A percentile compares a stretch with the other conserved stretches of the same genome.
phyloP scores from a whole-genome alignment of 1,284 basidiomycete species.

The Termitomyces sp. region DNA sequence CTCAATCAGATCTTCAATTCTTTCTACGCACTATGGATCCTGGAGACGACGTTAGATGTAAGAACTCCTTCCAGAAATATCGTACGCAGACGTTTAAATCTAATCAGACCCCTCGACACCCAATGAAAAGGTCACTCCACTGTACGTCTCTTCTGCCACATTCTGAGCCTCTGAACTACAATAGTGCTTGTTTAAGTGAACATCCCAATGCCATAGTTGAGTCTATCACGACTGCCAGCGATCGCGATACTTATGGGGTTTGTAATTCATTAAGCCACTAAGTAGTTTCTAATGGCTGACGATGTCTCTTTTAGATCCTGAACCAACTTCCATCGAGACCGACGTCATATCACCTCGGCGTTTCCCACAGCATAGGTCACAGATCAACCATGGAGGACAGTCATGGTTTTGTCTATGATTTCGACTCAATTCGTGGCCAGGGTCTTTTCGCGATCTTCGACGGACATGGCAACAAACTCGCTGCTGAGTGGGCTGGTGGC shows the following conservation, averaged over 20 bases:
- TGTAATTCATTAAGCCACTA: background rate
- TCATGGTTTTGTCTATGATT: slow-evolving; percentile 17
- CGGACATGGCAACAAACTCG: slow-evolving; percentile 18
- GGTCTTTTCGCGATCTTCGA: slow-evolving; percentile 17
- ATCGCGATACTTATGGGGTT: slow-evolving; percentile 14
- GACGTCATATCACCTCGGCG: slow-evolving; percentile 13
- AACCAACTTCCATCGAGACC: slow-evolving; percentile 12
- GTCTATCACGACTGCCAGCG: slow-evolving; percentile 13
- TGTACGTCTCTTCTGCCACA: slow-evolving; percentile 6
- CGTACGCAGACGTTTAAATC: background rate
- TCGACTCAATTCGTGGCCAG: slow-evolving; percentile 15
- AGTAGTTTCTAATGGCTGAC: background rate
- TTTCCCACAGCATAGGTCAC: slow-evolving; percentile 9
- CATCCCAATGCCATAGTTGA: slow-evolving; percentile 9
- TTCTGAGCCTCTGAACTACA: background rate
- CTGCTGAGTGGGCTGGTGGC: slow-evolving; percentile 16
- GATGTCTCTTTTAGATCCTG: slow-evolving; percentile 7
- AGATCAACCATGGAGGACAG: slow-evolving; percentile 17
- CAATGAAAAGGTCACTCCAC: slow-evolving; percentile 10
- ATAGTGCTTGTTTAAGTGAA: background rate
- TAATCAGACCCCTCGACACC: slow-evolving; percentile 15
- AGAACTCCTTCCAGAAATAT: background rate
- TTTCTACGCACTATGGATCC: slow-evolving; percentile 9
- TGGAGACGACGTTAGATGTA: slow-evolving; percentile 10
- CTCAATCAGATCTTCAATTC: background rate